Base-by-base conservation (phyloP, 768 basidiomycete species). In the Kwoniella bestiolae region DNA sequence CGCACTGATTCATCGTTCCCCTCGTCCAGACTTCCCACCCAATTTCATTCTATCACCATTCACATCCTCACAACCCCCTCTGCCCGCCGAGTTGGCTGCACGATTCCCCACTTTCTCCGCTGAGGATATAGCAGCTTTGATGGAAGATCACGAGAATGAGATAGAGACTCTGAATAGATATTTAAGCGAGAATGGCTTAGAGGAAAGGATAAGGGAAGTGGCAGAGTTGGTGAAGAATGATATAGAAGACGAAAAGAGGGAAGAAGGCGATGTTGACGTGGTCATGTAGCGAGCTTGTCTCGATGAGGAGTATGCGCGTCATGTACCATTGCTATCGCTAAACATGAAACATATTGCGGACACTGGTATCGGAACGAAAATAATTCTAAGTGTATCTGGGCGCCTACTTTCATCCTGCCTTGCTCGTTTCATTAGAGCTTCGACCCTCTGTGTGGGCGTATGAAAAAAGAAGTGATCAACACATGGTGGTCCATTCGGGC, bases 91-190 rank as follows among this genome's bases (percentile, higher is more conserved):
- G 34, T 64, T 82, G 11, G 56, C 79, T 1, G 80, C 77, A 1
- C 74, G 79, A 12, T 80, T 75, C 67, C 68, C 76, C 0, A 60
- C 72, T 29, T 68, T 66, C 11, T 55, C 73, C 3, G 55, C 64
- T 1, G 63, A 67, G 14, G 70, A 77, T 26, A 59, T 82, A 31
- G 73, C 74, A 14, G 60, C 61, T 5, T 34, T 82, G 9, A 74
- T 79, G 61, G 38, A n/a, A 31, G 81, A 82, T 66, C 73, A 80
- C 34, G 74, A 80, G 57, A 45, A 64, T 28, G 82, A 83, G 57
- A 75, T 75, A 31, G 50, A 45, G 16, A 52, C 72, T 18, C 61
- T 83, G n/a, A 47, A 63, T 46, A 47, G 60, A 32, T 74, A 70
- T 28, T 60, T 82, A 5, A 60, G 66, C 32, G 58, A 75, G 34